Evolutionary conservation across 768 basidiomycete genomes (phyloP).

Genomic region (Gloeopeniophorella convolvens): DNA sequence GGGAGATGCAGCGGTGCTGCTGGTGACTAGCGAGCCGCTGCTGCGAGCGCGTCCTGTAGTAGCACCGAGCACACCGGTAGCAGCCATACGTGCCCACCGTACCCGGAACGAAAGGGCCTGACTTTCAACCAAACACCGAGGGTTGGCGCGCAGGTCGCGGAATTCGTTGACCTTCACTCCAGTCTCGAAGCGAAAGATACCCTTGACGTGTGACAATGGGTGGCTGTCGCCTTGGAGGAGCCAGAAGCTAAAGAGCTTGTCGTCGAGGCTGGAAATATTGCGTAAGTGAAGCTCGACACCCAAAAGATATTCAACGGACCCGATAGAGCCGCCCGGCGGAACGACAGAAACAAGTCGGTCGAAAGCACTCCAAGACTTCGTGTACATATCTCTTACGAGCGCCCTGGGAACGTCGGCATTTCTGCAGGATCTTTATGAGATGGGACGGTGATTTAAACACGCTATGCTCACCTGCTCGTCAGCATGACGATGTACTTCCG

Average conservation of each 20-base stretch:
- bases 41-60: slow-evolving; percentile 28
- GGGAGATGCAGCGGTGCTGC: slow-evolving; percentile 18
- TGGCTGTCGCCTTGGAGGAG: slow-evolving; percentile 71
- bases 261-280: slow-evolving; percentile 56
- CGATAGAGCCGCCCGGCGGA: slow-evolving; percentile 85
- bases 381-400: slow-evolving; percentile 84
- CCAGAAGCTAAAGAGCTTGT: slow-evolving; percentile 90
- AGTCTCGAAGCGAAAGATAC: slow-evolving; percentile 82
- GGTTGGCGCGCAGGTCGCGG: slow-evolving; percentile 83
- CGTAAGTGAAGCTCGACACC: slow-evolving; percentile 6
- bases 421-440: slow-evolving; percentile 31
- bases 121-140: slow-evolving; percentile 77
- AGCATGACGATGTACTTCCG: slow-evolving; percentile 68
- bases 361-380: slow-evolving; percentile 90
- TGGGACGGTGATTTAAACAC: neutral
- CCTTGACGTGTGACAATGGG: slow-evolving; percentile 74
- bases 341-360: slow-evolving; percentile 84
- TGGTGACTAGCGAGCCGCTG: slow-evolving; percentile 24
- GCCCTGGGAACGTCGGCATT: slow-evolving; percentile 83
- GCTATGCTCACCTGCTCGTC: slow-evolving; percentile 51
- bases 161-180: slow-evolving; percentile 86
- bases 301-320: slow-evolving; percentile 39
- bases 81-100: slow-evolving; percentile 69
- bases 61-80: slow-evolving; percentile 59
- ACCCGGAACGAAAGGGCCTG: slow-evolving; percentile 78